Conservation (phyloP, 2,329 filamentous ascomycete genomes). For the Aspergillus luchuensis region DNA sequence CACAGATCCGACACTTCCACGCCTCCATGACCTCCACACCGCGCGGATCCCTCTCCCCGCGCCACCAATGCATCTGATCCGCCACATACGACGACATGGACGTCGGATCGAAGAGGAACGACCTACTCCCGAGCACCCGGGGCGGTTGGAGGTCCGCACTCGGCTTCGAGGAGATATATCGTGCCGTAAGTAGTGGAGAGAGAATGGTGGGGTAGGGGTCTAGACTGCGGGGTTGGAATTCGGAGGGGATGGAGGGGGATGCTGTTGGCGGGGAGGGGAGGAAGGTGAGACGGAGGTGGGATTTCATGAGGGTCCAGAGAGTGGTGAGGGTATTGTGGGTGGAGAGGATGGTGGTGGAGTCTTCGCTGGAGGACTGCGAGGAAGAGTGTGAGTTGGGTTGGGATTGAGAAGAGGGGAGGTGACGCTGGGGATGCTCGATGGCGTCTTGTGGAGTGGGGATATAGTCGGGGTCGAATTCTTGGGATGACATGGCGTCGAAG, state of each 20-base stretch:
- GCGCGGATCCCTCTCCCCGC: slow-evolving; percentile 67
- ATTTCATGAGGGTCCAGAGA: slow-evolving; percentile 66
- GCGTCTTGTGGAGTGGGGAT: slow-evolving; percentile 29
- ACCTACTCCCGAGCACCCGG: slow-evolving; percentile 55
- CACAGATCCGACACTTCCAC: slow-evolving; percentile 83
- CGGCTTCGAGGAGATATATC: slow-evolving; percentile 43
- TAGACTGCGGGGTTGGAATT: slow-evolving; percentile 38
- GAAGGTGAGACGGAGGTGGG: slow-evolving; percentile 59
- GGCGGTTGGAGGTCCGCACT: slow-evolving; percentile 24
- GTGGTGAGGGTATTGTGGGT: slow-evolving; percentile 60
- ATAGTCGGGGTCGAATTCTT: slow-evolving; percentile 32
- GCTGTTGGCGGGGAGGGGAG: slow-evolving; percentile 24
- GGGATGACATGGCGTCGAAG: slow-evolving; percentile 49
- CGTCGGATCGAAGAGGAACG: slow-evolving; percentile 66
- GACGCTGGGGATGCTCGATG: slow-evolving; percentile 6
- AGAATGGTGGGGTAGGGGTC: slow-evolving; percentile 43
- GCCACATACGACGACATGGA: slow-evolving; percentile 67
- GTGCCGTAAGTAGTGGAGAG: slow-evolving; percentile 48
- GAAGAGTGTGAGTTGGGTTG: slow-evolving; percentile 21
- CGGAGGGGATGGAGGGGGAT: slow-evolving; percentile 33
- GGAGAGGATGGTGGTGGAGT: slow-evolving; percentile 55
- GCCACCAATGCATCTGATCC: slow-evolving; percentile 84
- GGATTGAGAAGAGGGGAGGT: neutral
- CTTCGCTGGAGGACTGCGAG: slow-evolving; percentile 37
- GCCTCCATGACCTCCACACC: slow-evolving; percentile 83